phyloP scores from a whole-genome alignment of 768 basidiomycete species.

The Panaeolus papilionaceus region DNA sequence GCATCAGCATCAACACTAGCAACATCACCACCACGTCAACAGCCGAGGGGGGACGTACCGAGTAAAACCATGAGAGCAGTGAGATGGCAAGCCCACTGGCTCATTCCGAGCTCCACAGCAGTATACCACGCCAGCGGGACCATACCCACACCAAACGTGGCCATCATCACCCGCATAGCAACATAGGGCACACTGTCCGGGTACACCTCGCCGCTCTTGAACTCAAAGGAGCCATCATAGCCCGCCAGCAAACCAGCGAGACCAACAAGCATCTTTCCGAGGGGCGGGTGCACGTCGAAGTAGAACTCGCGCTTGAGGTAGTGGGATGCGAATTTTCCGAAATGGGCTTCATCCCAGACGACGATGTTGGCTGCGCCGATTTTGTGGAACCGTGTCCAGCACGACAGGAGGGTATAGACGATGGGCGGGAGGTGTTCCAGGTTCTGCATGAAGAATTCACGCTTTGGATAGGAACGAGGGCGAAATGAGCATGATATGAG shows the following conservation, averaged over 20 bases:
- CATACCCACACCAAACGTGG: slow-evolving; percentile 93
- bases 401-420: slow-evolving; percentile 91
- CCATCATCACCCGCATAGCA: slow-evolving; percentile 94
- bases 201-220: slow-evolving; percentile 90
- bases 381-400: slow-evolving; percentile 93
- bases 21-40: slow-evolving; percentile 1
- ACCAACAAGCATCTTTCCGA: slow-evolving; percentile 99
- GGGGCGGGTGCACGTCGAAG: slow-evolving; percentile 98
- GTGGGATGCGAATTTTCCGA: slow-evolving; percentile 98
- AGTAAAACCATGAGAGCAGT: slow-evolving; percentile 93
- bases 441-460: slow-evolving; percentile 82
- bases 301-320: slow-evolving; percentile 99
- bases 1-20: slow-evolving; percentile 8
- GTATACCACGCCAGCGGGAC: slow-evolving; percentile 98
- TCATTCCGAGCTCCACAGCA: slow-evolving; percentile 92
- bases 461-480: slow-evolving; percentile 41
- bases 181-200: slow-evolving; percentile 88
- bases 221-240: slow-evolving; percentile 92
- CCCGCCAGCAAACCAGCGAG: slow-evolving; percentile 90
- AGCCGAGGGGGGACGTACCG: slow-evolving; percentile 55
- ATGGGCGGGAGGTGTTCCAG: slow-evolving; percentile 78
- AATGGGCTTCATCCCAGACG: slow-evolving; percentile 99
- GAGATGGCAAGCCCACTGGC: slow-evolving; percentile 86
- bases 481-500: slow-evolving; percentile 16
- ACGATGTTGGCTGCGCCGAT: slow-evolving; percentile 88